Evolutionary conservation across 352 stramenopile genomes (phyloP), one percentile per base, ranked within the genome.

Genomic region (Pythium apleroticum): DNA sequence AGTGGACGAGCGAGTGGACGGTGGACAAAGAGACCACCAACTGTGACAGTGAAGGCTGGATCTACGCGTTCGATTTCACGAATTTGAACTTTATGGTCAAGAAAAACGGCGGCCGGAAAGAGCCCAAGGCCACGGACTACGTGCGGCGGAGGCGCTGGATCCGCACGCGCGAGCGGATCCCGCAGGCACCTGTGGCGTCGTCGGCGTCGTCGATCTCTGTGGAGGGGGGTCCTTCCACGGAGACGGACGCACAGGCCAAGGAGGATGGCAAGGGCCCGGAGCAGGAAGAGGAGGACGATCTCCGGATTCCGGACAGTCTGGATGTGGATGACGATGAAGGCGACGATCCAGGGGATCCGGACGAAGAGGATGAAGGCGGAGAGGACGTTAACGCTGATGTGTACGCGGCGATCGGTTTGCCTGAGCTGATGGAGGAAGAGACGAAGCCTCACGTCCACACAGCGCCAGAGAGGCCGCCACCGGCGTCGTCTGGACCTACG

Each of bases 1-100:
- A 63, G 12, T 93, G 83, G 81, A 81, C 77, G 9, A 88, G 76
- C 35, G 69, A 77, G 24, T 93, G 85, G 85, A 52, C 70, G 2
- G 49, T 91, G 5, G 85, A 93, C 52, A 76, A 73, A 54, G 66
- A 37, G 1, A 77, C 80, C 1, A 72, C 63, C 20, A 83, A 84
- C 4, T 88, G 83, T 53, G 83, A 92, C 52, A 57, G 60, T 4
- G 77, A 92, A 22, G 85, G 85, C 11, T 93, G 84, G 84, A 76
- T 80, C 12, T 93, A 91, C 61, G 85, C 81, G 25, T 88, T 91
- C 30, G 83, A 93, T 61, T 93, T 93, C 60, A 80, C 78, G 22
- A 88, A 86, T 76, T 78, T 91, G n/a, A 91, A 91, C 48, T 78
- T 77, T 28, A 69, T 85, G 52, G 65, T 88, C 43, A 85, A 88